Conservation (phyloP, 441 rosid genomes). For the Syzygium malaccense region DNA sequence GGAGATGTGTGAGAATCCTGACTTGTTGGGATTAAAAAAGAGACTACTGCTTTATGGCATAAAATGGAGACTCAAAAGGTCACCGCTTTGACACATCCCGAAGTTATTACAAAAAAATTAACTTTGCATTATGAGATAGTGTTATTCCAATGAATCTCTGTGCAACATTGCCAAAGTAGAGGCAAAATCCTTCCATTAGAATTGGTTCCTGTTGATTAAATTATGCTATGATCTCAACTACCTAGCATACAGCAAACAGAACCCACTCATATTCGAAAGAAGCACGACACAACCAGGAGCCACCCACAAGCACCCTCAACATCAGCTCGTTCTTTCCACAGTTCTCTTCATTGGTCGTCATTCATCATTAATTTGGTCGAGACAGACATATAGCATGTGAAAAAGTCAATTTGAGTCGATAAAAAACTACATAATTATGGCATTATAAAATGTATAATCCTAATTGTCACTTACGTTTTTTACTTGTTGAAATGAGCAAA, state of each 20-base stretch:
- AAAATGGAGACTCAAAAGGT: neutral
- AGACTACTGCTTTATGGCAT: neutral
- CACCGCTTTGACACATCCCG: too few relatives aligned
- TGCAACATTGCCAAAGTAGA: neutral
- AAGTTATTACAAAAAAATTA: too few relatives aligned
- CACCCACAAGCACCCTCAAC: neutral
- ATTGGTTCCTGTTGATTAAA: neutral
- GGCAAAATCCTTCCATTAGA: accelerated
- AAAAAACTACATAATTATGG: neutral
- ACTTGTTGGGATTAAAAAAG: neutral
- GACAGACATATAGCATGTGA: neutral
- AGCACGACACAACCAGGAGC: neutral
- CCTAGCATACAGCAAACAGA: neutral
- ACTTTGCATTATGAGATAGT: too few relatives aligned
- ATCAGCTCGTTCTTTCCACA: neutral
- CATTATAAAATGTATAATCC: neutral
- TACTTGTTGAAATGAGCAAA: neutral
- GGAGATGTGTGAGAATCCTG: neutral
- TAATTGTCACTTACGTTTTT: neutral
- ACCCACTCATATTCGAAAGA: neutral
- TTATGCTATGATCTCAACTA: neutral
- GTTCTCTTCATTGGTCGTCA: neutral
- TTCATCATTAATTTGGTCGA: neutral
- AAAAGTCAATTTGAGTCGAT: neutral
- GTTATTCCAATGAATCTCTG: neutral